phyloP scores from a whole-genome alignment of 768 basidiomycete species.

The Pleurotus citrinopileatus region DNA sequence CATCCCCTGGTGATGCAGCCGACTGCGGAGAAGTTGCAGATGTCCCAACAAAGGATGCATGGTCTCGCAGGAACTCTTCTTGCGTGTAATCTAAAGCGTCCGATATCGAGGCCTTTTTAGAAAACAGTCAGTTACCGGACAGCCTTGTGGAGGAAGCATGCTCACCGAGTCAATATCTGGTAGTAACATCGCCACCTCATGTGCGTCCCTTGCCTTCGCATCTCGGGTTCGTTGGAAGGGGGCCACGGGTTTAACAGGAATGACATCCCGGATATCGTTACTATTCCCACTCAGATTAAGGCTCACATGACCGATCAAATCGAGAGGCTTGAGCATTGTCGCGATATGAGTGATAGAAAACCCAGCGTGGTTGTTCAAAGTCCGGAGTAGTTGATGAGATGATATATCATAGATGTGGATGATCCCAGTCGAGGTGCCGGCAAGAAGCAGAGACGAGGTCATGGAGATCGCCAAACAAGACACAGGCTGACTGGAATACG shows the following conservation, averaged over 20 bases:
- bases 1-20: slow-evolving; percentile 26
- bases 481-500: slow-evolving; percentile 67
- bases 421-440: slow-evolving; percentile 70
- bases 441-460: slow-evolving; percentile 75
- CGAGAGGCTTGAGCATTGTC: slow-evolving; percentile 82
- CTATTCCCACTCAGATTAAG: slow-evolving; percentile 40
- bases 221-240: slow-evolving; percentile 78
- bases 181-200: slow-evolving; percentile 67
- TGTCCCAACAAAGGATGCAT: slow-evolving; percentile 61
- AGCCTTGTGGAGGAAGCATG: slow-evolving; percentile 4
- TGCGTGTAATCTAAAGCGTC: slow-evolving; percentile 38
- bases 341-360: slow-evolving; percentile 68
- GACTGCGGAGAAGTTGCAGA: slow-evolving; percentile 17
- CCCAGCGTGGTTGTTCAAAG: slow-evolving; percentile 70
- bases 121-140: background rate
- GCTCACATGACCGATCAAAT: slow-evolving; percentile 79
- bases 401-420: slow-evolving; percentile 85
- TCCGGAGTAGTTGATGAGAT: slow-evolving; percentile 86
- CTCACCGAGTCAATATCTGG: slow-evolving; percentile 44
- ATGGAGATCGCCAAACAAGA: slow-evolving; percentile 74
- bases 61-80: slow-evolving; percentile 62
- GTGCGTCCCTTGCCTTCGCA: slow-evolving; percentile 58
- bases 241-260: slow-evolving; percentile 63
- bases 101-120: slow-evolving; percentile 25
- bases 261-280: slow-evolving; percentile 47